Base-by-base conservation (phyloP, 2,329 filamentous ascomycete species). In the Penicillium sclerotiorum region DNA sequence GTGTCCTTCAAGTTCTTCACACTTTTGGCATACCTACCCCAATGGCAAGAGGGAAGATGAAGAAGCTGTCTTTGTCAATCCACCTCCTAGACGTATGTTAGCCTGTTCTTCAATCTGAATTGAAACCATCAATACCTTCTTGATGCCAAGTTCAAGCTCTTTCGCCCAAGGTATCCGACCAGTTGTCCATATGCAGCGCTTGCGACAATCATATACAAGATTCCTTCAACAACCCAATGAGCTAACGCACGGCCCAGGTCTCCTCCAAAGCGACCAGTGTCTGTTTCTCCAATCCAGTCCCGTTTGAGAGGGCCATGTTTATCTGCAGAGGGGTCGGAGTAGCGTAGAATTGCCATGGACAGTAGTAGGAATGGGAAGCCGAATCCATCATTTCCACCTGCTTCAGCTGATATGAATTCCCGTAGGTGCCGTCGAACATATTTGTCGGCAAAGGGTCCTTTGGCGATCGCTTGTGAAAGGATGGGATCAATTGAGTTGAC, bases 401-500 rank as follows among this genome's bases (percentile, higher is more conserved):
- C 82, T 54, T 86, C 83, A 1, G 82, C 76, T 0, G 82, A 84
- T 17, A 86, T 85, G 49, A 85, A 80, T 55, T 85, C 81, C 22
- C 82, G 76, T 4, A 86, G 69, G 3, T 77, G 73, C 1, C 81
- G 76, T 8, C 78, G 73, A 2, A 86, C 82, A 50, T 78, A 85
- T 51, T 83, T 84, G 58, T 86, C 82, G 0, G 83, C 76, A 56
- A 86, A 85, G 0, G 81, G 79, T 0, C 82, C 82, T 61, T 85
- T 85, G 15, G 82, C 83, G 13, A 85, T 76, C 21, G 81, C 80
- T 57, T 85, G 82, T 0, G 81, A 84, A 5, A 86, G 70, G n/a
- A 85, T 74, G 0, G 82, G 82, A 52, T 85, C 83, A 0, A 82
- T 86, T 48, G 77, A 83, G 3, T 82, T 84, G 9, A 85, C 81